Evolutionary conservation across 2,329 filamentous ascomycete species (phyloP).

Genomic region (Rutstroemia sp.): DNA sequence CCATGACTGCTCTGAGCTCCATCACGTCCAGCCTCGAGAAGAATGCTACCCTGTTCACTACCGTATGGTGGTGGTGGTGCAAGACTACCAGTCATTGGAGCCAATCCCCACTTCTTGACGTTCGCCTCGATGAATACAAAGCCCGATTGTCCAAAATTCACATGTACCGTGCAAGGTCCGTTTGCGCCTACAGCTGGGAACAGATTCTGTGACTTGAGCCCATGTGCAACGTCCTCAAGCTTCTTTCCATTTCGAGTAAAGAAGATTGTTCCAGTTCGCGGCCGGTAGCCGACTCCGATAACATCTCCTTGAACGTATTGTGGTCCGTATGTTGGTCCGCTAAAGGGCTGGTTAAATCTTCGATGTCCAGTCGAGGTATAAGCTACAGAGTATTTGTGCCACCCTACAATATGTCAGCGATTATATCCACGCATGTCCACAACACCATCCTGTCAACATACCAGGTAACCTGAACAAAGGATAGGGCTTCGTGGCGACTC

Average conservation of each 20-base stretch:
- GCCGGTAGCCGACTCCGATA: conserved; percentile 89
- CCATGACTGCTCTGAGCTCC: conserved; percentile 38
- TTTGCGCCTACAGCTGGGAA: conserved; percentile 97
- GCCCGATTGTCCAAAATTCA: conserved; percentile 95
- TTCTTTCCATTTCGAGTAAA: conserved; percentile 98
- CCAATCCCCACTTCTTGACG: conserved; percentile 98
- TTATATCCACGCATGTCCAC: conserved; percentile 1
- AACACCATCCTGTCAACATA: conserved; percentile 37
- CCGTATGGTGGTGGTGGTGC: conserved; percentile 95
- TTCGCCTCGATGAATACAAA: conserved; percentile 99
- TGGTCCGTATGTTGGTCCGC: conserved; percentile 70
- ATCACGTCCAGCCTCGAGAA: conserved; percentile 75
- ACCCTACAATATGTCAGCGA: conserved; percentile 46
- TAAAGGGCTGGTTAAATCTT: conserved; percentile 89
- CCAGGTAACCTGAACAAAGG: conserved; percentile 89
- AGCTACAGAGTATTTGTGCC: conserved; percentile 85
- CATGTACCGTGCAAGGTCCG: conserved; percentile 84
- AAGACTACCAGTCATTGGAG: conserved; percentile 89
- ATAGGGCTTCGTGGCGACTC: conserved; percentile 95
- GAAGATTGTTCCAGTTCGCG: conserved; percentile 89
- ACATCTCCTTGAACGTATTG: conserved; percentile 89
- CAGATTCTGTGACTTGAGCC: conserved; percentile 90
- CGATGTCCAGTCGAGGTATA: conserved; percentile 85
- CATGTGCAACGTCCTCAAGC: conserved; percentile 88
- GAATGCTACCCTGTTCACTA: conserved; percentile 91